Base-by-base conservation (phyloP, 306 rosid species). In the Macrotyloma uniflorum region DNA sequence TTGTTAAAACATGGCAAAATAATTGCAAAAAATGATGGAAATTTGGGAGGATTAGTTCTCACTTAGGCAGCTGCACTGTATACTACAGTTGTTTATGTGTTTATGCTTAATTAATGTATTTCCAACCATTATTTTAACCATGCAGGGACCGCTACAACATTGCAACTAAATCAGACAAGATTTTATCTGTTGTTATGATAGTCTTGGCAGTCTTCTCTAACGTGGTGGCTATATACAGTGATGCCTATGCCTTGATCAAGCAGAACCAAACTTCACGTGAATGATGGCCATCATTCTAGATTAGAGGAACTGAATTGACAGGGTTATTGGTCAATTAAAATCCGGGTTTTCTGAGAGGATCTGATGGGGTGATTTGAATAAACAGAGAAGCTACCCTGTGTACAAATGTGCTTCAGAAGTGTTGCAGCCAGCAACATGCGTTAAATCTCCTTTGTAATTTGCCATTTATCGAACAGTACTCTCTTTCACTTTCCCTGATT, bases 231-330 rank as follows among this genome's bases (percentile, higher is more conserved):
- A 89, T 93, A 78, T 93, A 89, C 45, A 91, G 98, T 18, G 95
- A 93, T 77, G 91, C 98, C 53, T 93, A 87, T 83, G 91, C 90
- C 20, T 82, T 93, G 93, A 77, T 93, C 80, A 93, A 88, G 88
- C 85, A 72, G 86, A 86, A 78, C 63, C 67, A 85, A 14, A 72
- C 87, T 1, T 55, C 79, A 5, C 85, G 82, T 0, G 86, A 70
- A 47, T 86, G 89, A 93, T 58, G 64, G 78, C 46, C 80, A 70
- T 19, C 32, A 47, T 83, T 70, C 67, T 64, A 19, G 76, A 69
- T 13, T 66, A 42, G 70, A 70, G 43, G 63, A 87, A 62, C 11
- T 35, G 16, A 43, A 70, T 62, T 49, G 88, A 75, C 49, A 5
- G 51, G 65, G 71, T 61, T 66, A 4, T 43, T 54, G 42, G 79